Conservation (phyloP, 2,329 filamentous ascomycete genomes). For the Fusarium chuoi region DNA sequence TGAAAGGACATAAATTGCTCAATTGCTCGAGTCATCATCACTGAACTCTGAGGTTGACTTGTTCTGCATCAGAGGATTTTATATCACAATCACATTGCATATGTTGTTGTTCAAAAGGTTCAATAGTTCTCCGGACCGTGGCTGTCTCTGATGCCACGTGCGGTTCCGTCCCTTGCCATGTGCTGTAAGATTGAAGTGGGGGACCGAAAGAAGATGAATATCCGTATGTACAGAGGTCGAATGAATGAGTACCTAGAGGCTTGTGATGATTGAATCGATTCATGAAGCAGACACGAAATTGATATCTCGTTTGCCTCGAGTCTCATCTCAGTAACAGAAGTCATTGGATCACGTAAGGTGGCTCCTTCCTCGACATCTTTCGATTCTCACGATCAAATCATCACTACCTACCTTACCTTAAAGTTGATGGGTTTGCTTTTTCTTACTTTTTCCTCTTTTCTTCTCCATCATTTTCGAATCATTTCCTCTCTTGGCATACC, state of each 20-base stretch:
- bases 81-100: not conserved
- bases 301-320: not conserved
- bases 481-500: not conserved
- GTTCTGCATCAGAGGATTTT: not conserved
- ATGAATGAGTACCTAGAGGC: not conserved
- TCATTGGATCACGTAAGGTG: not conserved
- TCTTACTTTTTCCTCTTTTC: not conserved
- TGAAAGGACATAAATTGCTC: not conserved
- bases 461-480: not conserved
- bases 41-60: not conserved
- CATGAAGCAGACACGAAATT: slow-evolving; percentile 2
- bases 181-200: slow-evolving; percentile 17
- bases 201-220: slow-evolving; percentile 16
- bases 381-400: not conserved
- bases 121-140: slow-evolving; percentile 10
- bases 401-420: not conserved
- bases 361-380: not conserved
- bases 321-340: not conserved
- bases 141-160: slow-evolving; percentile 37
- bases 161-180: slow-evolving; percentile 29
- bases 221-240: not conserved
- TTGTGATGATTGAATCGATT: not conserved
- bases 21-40: not conserved
- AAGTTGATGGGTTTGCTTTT: not conserved
- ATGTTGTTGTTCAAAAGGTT: slow-evolving; percentile 14